Conservation (phyloP, 352 stramenopile species). For the Globisporangium ultimum region DNA sequence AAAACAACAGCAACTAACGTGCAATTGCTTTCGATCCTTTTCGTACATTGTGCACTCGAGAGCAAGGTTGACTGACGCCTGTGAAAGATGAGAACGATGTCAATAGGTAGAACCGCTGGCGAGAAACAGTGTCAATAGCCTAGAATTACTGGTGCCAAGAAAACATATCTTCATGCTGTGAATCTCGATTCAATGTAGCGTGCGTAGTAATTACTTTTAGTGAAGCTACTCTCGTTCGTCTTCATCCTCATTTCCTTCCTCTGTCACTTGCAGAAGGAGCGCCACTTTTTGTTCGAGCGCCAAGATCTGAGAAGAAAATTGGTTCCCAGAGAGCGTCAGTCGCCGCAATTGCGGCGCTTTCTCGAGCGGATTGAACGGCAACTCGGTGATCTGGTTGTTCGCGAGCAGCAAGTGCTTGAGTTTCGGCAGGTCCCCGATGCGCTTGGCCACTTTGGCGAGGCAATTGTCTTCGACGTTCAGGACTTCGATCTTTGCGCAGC, state of each 20-base stretch:
- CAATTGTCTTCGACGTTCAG: conserved; percentile 84
- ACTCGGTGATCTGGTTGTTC: conserved; percentile 76
- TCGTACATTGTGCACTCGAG: too few species aligned
- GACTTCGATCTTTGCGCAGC: conserved; percentile 72
- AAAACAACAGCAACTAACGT: neutral
- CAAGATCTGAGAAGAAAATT: conserved; percentile 48
- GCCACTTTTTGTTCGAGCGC: conserved; percentile 65
- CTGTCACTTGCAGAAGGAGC: conserved; percentile 40
- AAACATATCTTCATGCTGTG: too few species aligned
- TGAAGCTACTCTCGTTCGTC: conserved; percentile 14
- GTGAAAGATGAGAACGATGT: too few species aligned
- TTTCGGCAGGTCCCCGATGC: conserved; percentile 74
- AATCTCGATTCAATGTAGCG: too few species aligned
- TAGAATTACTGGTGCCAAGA: too few species aligned
- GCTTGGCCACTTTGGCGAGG: conserved; percentile 81
- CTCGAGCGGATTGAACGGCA: conserved; percentile 81
- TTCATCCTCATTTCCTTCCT: conserved; percentile 48
- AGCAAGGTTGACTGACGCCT: too few species aligned
- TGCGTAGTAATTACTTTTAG: too few species aligned
- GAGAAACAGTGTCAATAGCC: too few species aligned
- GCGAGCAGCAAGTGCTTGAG: conserved; percentile 81
- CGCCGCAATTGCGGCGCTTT: conserved; percentile 62
- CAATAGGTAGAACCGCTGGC: too few species aligned
- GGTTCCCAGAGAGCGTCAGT: conserved; percentile 79
- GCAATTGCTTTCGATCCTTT: neutral